Base-by-base conservation (phyloP, 169 alveolate species). In the Cryptosporidium ubiquitum region DNA sequence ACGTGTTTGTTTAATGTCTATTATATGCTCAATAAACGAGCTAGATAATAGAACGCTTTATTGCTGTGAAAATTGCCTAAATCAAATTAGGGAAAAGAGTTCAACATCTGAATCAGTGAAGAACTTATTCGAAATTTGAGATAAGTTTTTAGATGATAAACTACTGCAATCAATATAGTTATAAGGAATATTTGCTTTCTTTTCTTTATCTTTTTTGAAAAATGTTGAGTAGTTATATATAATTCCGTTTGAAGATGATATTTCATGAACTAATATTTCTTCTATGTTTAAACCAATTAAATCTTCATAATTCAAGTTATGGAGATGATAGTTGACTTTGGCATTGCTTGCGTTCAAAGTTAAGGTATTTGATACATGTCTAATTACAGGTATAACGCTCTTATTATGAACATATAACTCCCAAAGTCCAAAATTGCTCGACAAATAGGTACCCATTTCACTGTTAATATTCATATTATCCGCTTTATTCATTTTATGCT, bases 351-450 rank as follows among this genome's bases (percentile, higher is more conserved):
- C 73, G 2, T 79, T 64, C 39, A 79, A 23, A 31, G 75, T 79
- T 79, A 79, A 64, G 12, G 75, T 29, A 44, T 79, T 79, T n/a
- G 74, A 79, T 31, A 79, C 47, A 57, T 60, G 40, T 18, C 89
- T 33, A 31, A 79, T 79, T 58, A 42, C 58, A 33, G 89, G 89
- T 26, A 58, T 7, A 37, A 79, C 75, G 20, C 75, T 58, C 61
- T 58, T 79, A 37, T 64, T 61, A 12, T 44, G 58, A 5, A 79
- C 18, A 47, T 79, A 79, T 26, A 79, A 40, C 61, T 79, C 89
- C 89, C 89, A 79, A 3, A 79, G 51, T n/a, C 69, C 89, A 79
- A 79, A 64, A 61, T 79, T 64, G 6, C 64, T 66, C 16, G 89
- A 79, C 33, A 79, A 23, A 23, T 61, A 42, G 7, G 51, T 57